Evolutionary conservation across 805 yeast genomes (phyloP).

Genomic region (Metschnikowia lachancei): DNA sequence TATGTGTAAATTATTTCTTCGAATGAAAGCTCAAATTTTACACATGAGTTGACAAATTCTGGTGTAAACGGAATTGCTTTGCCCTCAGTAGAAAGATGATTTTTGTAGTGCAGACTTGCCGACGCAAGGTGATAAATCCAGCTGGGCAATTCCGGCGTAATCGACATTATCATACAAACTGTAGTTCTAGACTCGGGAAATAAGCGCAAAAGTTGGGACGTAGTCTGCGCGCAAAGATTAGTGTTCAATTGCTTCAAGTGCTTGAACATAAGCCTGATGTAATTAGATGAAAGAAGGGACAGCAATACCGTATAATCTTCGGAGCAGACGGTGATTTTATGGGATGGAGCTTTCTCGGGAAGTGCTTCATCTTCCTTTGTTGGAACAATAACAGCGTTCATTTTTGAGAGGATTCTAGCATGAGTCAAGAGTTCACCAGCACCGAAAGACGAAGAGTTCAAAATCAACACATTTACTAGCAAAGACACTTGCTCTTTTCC

Average conservation of each 20-base stretch:
- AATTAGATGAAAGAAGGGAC: constrained; percentile 4
- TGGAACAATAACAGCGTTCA: constrained; percentile 2
- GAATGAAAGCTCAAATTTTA: constrained; percentile 17
- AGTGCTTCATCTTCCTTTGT: neutral
- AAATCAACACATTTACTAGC: constrained; percentile 16
- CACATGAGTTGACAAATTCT: neutral
- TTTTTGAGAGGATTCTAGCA: constrained; percentile 6
- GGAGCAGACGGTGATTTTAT: neutral
- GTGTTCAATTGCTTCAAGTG: neutral
- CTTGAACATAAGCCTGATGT: constrained; percentile 7
- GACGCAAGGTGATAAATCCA: constrained; percentile 31
- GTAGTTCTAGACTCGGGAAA: constrained; percentile 37
- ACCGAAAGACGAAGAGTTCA: neutral
- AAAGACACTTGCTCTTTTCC: constrained; percentile 5
- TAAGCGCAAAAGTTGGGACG: constrained; percentile 34
- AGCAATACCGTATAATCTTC: neutral
- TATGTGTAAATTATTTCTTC: constrained; percentile 46
- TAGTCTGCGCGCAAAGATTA: constrained; percentile 19
- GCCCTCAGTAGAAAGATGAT: neutral
- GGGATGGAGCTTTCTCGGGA: neutral
- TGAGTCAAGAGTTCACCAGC: constrained; percentile 4
- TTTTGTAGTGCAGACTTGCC: constrained; percentile 18
- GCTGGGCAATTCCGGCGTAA: constrained; percentile 39
- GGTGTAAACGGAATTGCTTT: neutral
- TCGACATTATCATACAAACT: constrained; percentile 40